phyloP scores from a whole-genome alignment of 352 stramenopile species.

The Globisporangium apiculatum region DNA sequence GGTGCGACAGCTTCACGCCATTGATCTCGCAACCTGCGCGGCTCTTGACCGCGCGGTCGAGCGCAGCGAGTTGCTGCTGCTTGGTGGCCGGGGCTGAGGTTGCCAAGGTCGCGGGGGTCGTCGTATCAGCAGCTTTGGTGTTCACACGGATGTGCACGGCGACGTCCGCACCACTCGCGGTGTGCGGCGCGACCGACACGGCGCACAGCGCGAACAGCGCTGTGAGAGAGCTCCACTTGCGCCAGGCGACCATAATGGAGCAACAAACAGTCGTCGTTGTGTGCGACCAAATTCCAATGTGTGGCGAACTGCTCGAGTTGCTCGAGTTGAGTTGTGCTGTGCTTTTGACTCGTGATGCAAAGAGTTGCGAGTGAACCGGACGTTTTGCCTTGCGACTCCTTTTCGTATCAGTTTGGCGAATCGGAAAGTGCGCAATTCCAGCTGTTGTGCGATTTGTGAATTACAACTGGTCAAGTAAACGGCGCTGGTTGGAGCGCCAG shows the following conservation, averaged over 20 bases:
- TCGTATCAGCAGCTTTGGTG: neutral
- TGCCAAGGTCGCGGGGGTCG: neutral
- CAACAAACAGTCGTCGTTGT: no score
- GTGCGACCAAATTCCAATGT: neutral
- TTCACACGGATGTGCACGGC: slow-evolving; percentile 28
- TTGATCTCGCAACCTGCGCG: slow-evolving; percentile 40
- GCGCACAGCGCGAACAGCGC: slow-evolving; percentile 7
- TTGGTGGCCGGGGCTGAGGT: neutral
- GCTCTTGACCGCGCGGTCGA: neutral
- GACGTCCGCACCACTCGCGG: slow-evolving; percentile 13
- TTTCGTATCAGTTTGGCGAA: neutral
- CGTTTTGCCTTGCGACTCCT: neutral
- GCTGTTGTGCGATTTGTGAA: neutral
- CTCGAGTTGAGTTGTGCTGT: no score
- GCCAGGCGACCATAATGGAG: slow-evolving; percentile 11
- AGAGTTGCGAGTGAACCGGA: neutral
- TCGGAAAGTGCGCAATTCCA: neutral
- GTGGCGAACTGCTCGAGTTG: neutral
- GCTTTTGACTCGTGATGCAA: no score
- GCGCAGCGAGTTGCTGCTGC: neutral
- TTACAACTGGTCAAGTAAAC: neutral
- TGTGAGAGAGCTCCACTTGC: slow-evolving; percentile 11
- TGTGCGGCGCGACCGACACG: neutral
- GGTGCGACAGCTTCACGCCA: slow-evolving; percentile 45
- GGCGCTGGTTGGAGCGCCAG: no score